Evolutionary conservation across 176 grass and related monocot genomes (phyloP).

Genomic region (Avena eriantha): DNA sequence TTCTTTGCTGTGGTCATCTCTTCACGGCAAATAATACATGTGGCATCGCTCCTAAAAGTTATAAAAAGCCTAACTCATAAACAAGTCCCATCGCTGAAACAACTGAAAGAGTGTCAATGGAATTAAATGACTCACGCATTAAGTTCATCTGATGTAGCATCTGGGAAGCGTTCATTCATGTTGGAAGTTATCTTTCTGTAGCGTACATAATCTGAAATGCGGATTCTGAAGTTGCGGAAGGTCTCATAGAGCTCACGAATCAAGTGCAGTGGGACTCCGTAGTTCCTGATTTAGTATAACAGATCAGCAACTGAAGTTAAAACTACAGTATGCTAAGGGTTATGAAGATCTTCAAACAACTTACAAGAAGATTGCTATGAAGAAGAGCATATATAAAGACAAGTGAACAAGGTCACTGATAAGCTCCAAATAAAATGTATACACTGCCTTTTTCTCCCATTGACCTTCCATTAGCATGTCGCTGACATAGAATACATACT

Average conservation of each 20-base stretch:
- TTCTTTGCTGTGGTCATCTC: slow-evolving; percentile 96
- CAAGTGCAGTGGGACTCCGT: slow-evolving; percentile 95
- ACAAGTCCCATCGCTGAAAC: neutral
- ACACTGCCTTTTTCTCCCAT: slow-evolving; percentile 98
- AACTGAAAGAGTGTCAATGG: slow-evolving; percentile 18
- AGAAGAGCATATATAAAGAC: slow-evolving; percentile 96
- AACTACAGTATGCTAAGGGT: neutral
- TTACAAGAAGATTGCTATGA: slow-evolving; percentile 95
- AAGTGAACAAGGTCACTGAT: slow-evolving; percentile 94
- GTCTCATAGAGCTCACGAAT: slow-evolving; percentile 96
- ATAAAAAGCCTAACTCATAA: neutral
- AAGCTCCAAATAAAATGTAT: slow-evolving; percentile 97
- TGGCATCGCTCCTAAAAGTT: slow-evolving; percentile 76
- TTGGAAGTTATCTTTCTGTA: slow-evolving; percentile 98
- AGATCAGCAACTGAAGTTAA: slow-evolving; percentile 17
- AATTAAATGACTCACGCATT: slow-evolving; percentile 63
- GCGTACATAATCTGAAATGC: slow-evolving; percentile 83
- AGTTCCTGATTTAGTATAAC: slow-evolving; percentile 73
- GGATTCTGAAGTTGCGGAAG: slow-evolving; percentile 88
- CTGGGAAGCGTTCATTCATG: slow-evolving; percentile 96
- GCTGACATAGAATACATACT: slow-evolving; percentile 94
- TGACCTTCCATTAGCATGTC: slow-evolving; percentile 97
- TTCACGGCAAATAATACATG: slow-evolving; percentile 98
- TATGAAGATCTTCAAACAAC: slow-evolving; percentile 44
- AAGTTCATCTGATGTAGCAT: slow-evolving; percentile 84